These are phyloP conservation scores for Monosporozyma aerobia DNA, from an alignment of 805 yeast species.

Conservation along the genomic window DNA sequence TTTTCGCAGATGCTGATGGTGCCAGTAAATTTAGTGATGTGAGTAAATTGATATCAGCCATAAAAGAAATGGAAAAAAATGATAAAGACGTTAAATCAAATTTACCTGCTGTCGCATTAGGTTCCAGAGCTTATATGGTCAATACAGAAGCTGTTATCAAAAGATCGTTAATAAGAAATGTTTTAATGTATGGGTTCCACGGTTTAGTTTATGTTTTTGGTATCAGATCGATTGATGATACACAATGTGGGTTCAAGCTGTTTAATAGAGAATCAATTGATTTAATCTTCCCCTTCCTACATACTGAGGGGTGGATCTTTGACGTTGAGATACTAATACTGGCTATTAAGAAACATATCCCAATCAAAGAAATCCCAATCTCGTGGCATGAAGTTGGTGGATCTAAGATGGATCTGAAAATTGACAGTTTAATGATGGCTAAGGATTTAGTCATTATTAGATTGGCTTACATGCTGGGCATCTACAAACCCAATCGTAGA, in stretches of 20 bases:
- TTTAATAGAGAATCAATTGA: slow-evolving; percentile 64
- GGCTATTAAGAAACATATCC: slow-evolving; percentile 61
- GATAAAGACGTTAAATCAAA: slow-evolving; percentile 11
- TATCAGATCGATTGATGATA: slow-evolving; percentile 75
- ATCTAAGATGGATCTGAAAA: slow-evolving; percentile 83
- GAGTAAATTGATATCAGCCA: slow-evolving; percentile 37
- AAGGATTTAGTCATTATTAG: slow-evolving; percentile 85
- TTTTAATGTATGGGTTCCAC: slow-evolving; percentile 88
- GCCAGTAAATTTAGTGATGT: slow-evolving; percentile 78
- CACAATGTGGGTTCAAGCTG: slow-evolving; percentile 95
- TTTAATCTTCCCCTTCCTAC: slow-evolving; percentile 77
- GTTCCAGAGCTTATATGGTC: slow-evolving; percentile 96
- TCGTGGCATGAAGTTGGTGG: slow-evolving; percentile 98
- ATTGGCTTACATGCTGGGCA: slow-evolving; percentile 76
- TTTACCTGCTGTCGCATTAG: slow-evolving; percentile 63
- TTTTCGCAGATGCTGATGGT: slow-evolving; percentile 98
- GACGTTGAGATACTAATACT: slow-evolving; percentile 87
- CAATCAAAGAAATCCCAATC: slow-evolving; percentile 70
- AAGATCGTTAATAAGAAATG: slow-evolving; percentile 77
- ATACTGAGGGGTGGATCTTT: slow-evolving; percentile 97
- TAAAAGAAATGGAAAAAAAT: slow-evolving; percentile 27
- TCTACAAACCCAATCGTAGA: slow-evolving; percentile 42
- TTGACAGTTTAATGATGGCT: slow-evolving; percentile 89
- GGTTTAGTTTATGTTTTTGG: slow-evolving; percentile 82
- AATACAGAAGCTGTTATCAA: slow-evolving; percentile 94